Evolutionary conservation across 768 basidiomycete species (phyloP), one percentile per base, ranked within the genome.

Genomic region (Leccinum subtestaceum): DNA sequence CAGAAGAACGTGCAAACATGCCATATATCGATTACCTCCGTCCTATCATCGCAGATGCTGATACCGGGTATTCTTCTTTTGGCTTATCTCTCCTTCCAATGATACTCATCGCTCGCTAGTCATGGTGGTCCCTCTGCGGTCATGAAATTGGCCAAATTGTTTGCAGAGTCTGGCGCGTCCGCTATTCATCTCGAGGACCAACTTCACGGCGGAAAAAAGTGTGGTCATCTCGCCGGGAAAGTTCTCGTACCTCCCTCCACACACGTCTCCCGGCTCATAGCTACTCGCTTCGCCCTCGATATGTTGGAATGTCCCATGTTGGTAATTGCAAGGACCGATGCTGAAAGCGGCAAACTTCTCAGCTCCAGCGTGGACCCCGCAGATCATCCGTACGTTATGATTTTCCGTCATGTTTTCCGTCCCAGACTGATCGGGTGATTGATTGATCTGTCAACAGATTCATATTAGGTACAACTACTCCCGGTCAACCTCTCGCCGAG

Each of bases 101-200:
- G 40, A 43, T 32, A 23, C 59, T 64, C 27, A 64, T 61, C 61
- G 13, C 46, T 32, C 32, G 25, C 32, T 55, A 95, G 94, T 32
- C 95, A 96, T 66, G 95, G 95, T 51, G 94, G 94, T 17, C 79
- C 88, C n/a, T 93, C 93, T 19, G 84, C 93, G 13, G 91, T 96
- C 53, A 93, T 98, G 89, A 98, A 97, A 76, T 82, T 98, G 8
- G 85, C 85, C 38, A 98, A 97, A 69, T 80, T 95, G 21, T 96
- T 98, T 66, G 95, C 92, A n/a, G 95, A 97, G 78, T 89, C 90
- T 54, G 95, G 95, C 25, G 91, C 92, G 13, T 83, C 95, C 9
- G 95, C 83, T 15, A 89, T 98, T 52, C 95, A 98, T 72, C 73
- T 97, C 21, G 95, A 98, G 71, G 95, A 98, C 74, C 93, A 96